Evolutionary conservation across 352 stramenopile genomes (phyloP).

Genomic region (Globisporangium paddicum): DNA sequence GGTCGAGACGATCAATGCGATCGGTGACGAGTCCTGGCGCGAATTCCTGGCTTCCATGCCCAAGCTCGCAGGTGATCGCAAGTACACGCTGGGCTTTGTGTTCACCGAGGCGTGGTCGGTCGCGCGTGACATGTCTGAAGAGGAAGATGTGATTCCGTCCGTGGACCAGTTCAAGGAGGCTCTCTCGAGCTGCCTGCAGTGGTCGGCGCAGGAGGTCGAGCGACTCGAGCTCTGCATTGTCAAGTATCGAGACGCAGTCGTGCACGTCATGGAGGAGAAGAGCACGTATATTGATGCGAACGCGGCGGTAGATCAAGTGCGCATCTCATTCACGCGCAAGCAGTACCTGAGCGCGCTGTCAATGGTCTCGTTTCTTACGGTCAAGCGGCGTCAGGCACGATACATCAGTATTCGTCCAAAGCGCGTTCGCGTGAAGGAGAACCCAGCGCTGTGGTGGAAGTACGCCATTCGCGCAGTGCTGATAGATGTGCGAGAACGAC

Average conservation of each 20-base stretch:
- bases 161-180: slow-evolving; percentile 69
- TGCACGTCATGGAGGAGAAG: slow-evolving; percentile 84
- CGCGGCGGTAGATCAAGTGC: slow-evolving; percentile 71
- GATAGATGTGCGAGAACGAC: slow-evolving; percentile 62
- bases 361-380: slow-evolving; percentile 64
- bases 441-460: slow-evolving; percentile 62
- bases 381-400: slow-evolving; percentile 51
- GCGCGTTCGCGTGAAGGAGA: slow-evolving; percentile 30
- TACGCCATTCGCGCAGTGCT: slow-evolving; percentile 75
- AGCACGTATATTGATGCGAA: slow-evolving; percentile 84
- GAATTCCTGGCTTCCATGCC: slow-evolving; percentile 74
- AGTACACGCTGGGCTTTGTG: slow-evolving; percentile 83
- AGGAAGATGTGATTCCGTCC: slow-evolving; percentile 72
- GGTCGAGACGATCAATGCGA: slow-evolving; percentile 67
- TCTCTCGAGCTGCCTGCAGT: slow-evolving; percentile 74
- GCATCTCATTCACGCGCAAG: slow-evolving; percentile 45
- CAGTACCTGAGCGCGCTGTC: slow-evolving; percentile 77
- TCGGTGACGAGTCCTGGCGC: slow-evolving; percentile 59
- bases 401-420: slow-evolving; percentile 60
- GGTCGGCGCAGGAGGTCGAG: slow-evolving; percentile 56
- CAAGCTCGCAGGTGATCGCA: slow-evolving; percentile 57
- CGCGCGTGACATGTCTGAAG: slow-evolving; percentile 62
- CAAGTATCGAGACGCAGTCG: slow-evolving; percentile 74
- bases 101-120: slow-evolving; percentile 83
- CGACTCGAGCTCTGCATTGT: slow-evolving; percentile 49